Evolutionary conservation across 345 rosid genomes (phyloP).

Genomic region (Pistacia integerrima): DNA sequence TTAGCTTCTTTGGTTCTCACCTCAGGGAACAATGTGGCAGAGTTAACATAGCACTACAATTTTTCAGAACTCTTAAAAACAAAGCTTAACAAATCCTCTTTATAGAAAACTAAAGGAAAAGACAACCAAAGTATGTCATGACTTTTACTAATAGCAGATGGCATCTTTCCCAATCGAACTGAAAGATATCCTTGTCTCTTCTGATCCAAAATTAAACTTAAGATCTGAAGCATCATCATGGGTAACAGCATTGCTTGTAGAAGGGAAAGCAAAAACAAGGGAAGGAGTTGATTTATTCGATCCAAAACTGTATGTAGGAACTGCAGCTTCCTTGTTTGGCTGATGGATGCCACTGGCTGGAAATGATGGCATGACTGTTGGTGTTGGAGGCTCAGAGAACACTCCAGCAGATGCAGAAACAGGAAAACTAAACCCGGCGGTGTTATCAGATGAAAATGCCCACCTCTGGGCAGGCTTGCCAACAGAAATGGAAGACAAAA

Average conservation of each 20-base stretch:
- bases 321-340: constrained; percentile 39
- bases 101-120: background rate
- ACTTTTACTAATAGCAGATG: constrained; percentile 47
- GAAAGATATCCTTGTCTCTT: constrained; percentile 60
- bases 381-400: constrained; percentile 81
- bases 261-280: constrained; percentile 70
- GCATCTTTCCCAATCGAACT: constrained; percentile 53
- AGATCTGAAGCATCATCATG: constrained; percentile 48
- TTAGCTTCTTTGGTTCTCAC: background rate
- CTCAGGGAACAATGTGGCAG: background rate
- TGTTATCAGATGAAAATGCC: constrained; percentile 51
- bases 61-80: background rate
- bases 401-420: constrained; percentile 53
- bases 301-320: constrained; percentile 66
- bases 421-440: constrained; percentile 69
- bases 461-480: constrained; percentile 54
- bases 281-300: constrained; percentile 37
- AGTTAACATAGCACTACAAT: background rate
- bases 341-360: constrained; percentile 29
- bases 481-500: constrained; percentile 57
- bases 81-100: background rate
- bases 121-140: background rate
- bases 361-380: constrained; percentile 61
- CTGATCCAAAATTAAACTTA: constrained; percentile 68
- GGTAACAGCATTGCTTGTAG: constrained; percentile 42